phyloP scores from a whole-genome alignment of 1,139 yeast genomes.

The Taphrina pruni region DNA sequence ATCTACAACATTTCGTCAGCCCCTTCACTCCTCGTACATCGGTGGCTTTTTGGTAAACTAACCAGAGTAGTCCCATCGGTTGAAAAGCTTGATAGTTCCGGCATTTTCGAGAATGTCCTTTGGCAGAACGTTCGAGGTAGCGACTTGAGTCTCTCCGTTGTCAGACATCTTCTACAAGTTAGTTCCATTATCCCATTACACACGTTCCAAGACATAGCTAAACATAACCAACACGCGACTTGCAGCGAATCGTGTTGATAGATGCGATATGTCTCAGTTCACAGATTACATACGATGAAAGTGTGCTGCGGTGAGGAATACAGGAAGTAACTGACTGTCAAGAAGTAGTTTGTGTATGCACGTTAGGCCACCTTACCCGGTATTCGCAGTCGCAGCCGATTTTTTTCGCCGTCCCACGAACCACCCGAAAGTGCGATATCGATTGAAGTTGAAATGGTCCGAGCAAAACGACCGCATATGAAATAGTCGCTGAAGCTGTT shows the following conservation, averaged over 20 bases:
- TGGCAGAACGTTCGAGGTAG: slow-evolving; percentile 63
- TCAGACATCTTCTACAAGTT: slow-evolving; percentile 32
- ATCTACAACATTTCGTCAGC: slow-evolving; percentile 63
- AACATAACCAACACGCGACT: too few species aligned
- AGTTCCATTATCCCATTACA: not conserved
- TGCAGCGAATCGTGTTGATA: too few species aligned
- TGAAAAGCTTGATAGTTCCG: slow-evolving; percentile 95
- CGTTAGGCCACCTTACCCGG: not conserved
- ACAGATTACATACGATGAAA: not conserved
- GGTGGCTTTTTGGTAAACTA: slow-evolving; percentile 56
- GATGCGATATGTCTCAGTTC: too few species aligned
- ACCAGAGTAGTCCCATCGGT: slow-evolving; percentile 88
- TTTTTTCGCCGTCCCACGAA: slow-evolving; percentile 10
- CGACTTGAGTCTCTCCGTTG: slow-evolving; percentile 40
- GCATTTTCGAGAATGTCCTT: slow-evolving; percentile 96
- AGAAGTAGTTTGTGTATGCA: not conserved
- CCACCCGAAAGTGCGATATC: not conserved
- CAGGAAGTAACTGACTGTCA: not conserved
- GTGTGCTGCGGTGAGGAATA: not conserved
- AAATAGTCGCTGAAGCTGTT: not conserved
- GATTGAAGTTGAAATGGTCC: not conserved
- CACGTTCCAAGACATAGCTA: not conserved
- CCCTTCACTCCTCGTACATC: slow-evolving; percentile 42
- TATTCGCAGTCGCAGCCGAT: slow-evolving; percentile 12
- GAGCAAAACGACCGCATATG: not conserved